Conservation (phyloP, 768 basidiomycete genomes). For the Mycena metata region DNA sequence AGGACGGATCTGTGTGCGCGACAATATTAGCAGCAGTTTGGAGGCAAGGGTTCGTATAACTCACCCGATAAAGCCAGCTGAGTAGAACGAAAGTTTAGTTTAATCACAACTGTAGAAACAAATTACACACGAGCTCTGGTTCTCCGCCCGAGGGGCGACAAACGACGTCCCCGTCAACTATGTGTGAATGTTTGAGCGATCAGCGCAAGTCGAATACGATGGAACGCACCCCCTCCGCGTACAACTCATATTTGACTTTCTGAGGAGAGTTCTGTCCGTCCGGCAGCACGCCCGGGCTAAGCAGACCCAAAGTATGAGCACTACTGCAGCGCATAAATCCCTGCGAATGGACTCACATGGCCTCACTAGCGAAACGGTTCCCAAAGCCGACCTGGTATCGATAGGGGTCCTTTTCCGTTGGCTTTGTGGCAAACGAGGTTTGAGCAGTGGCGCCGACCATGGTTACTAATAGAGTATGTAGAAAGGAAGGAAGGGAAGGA, state of each 20-base stretch:
- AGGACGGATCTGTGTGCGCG: constrained; percentile 60
- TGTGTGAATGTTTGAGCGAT: constrained; percentile 5
- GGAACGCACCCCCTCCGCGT: constrained; percentile 66
- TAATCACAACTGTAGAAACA: background rate
- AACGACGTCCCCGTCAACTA: constrained; percentile 75
- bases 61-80: constrained; percentile 71
- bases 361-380: constrained; percentile 68
- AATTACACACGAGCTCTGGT: constrained; percentile 61
- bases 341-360: constrained; percentile 56
- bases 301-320: background rate
- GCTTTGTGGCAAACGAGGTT: constrained; percentile 51
- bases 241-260: constrained; percentile 73
- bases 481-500: background rate
- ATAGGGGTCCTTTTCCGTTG: constrained; percentile 65
- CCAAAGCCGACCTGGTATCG: constrained; percentile 71
- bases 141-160: constrained; percentile 68
- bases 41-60: background rate
- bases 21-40: background rate
- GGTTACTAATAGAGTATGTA: background rate
- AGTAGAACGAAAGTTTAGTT: constrained; percentile 6
- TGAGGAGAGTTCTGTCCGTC: constrained; percentile 73
- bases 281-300: constrained; percentile 69
- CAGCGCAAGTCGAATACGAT: background rate
- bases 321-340: background rate
- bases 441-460: constrained; percentile 55